Evolutionary conservation across 768 basidiomycete genomes (phyloP).

Genomic region (Pisolithus microcarpus): DNA sequence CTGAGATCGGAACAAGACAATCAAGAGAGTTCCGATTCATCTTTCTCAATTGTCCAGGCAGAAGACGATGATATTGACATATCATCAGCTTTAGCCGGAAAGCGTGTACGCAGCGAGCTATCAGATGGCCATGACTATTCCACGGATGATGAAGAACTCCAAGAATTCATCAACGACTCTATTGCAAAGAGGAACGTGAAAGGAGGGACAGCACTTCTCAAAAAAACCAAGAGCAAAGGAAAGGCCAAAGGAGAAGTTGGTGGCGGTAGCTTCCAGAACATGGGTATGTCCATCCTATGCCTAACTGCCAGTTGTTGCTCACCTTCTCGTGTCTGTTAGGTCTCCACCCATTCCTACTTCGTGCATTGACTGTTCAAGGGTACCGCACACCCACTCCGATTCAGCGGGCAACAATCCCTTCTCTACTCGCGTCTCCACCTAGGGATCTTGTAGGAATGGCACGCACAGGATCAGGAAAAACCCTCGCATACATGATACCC

Average conservation of each 20-base stretch:
- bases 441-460: slow-evolving; percentile 97
- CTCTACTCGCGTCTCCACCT: slow-evolving; percentile 75
- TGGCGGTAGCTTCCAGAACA: slow-evolving; percentile 93
- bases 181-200: slow-evolving; percentile 70
- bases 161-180: slow-evolving; percentile 58
- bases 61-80: slow-evolving; percentile 52
- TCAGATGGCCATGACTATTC: slow-evolving; percentile 14
- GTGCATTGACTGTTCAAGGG: slow-evolving; percentile 84
- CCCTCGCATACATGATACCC: slow-evolving; percentile 92
- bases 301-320: background rate
- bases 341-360: slow-evolving; percentile 74
- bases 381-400: slow-evolving; percentile 96
- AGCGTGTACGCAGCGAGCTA: slow-evolving; percentile 21
- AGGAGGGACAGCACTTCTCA: slow-evolving; percentile 67
- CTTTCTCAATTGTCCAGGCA: slow-evolving; percentile 7
- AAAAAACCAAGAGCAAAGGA: slow-evolving; percentile 66
- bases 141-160: slow-evolving; percentile 51
- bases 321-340: slow-evolving; percentile 36
- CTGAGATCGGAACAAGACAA: slow-evolving; percentile 16
- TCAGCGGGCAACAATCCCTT: slow-evolving; percentile 83
- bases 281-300: slow-evolving; percentile 54
- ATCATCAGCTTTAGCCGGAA: slow-evolving; percentile 51
- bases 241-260: slow-evolving; percentile 76
- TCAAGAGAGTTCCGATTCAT: slow-evolving; percentile 6
- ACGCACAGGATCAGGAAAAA: slow-evolving; percentile 95